phyloP scores from a whole-genome alignment of 1,284 basidiomycete genomes.

The Xerocomus minutiporus region DNA sequence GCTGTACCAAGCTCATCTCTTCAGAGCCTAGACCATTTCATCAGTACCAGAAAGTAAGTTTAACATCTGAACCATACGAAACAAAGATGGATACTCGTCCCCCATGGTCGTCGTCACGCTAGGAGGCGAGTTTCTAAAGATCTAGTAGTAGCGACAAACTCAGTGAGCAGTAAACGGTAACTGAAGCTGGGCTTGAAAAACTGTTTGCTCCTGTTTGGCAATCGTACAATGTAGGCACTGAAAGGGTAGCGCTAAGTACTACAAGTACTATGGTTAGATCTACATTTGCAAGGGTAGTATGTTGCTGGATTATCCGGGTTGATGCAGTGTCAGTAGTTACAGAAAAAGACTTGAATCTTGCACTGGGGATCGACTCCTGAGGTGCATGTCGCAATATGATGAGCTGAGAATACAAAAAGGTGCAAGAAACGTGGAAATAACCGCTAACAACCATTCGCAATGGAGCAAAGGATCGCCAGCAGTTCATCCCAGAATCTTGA shows the following conservation, averaged over 20 bases:
- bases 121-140: constrained; percentile 3
- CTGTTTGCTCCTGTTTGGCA: constrained; percentile 27
- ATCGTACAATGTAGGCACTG: neutral
- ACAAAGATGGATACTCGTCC: constrained; percentile 78
- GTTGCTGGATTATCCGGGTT: neutral
- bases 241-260: neutral
- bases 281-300: neutral
- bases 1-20: constrained; percentile 96
- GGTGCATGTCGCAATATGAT: constrained; percentile 2
- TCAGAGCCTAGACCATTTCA: constrained; percentile 66
- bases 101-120: constrained; percentile 41
- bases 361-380: neutral
- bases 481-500: constrained; percentile 31
- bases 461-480: constrained; percentile 33
- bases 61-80: constrained; percentile 49
- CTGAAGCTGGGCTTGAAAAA: neutral
- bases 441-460: constrained; percentile 31
- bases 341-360: neutral
- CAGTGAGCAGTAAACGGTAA: neutral
- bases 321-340: neutral
- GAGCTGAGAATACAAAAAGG: constrained; percentile 38
- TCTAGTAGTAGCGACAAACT: neutral
- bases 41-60: constrained; percentile 5
- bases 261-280: neutral
- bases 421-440: constrained; percentile 37